Percentiles rank a stretch among this genome's conserved stretches.
Conservation (phyloP, 2,329 filamentous ascomycete genomes). For the Myrmaecium sp. region DNA sequence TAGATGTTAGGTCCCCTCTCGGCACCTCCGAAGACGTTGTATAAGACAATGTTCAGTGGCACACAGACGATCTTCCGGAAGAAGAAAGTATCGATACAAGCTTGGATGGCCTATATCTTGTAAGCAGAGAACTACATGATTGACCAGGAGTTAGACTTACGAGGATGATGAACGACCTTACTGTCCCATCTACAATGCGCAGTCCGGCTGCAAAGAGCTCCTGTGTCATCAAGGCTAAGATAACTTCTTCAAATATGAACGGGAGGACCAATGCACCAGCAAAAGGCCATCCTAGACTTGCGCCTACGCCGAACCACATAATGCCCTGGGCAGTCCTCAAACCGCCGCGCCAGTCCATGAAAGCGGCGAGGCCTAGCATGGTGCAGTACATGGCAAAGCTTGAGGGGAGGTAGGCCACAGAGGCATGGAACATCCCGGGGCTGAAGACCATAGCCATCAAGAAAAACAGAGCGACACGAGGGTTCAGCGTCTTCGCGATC, state of each 20-base stretch:
- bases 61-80: slow-evolving; percentile 66
- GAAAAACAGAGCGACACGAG: slow-evolving; percentile 73
- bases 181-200: slow-evolving; percentile 48
- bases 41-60: slow-evolving; percentile 82
- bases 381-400: slow-evolving; percentile 94
- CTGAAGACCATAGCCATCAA: slow-evolving; percentile 59
- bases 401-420: slow-evolving; percentile 72
- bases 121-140: not conserved
- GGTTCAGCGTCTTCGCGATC: slow-evolving; percentile 60
- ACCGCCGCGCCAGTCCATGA: slow-evolving; percentile 76
- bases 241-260: slow-evolving; percentile 60
- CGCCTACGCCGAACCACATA: slow-evolving; percentile 77
- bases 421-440: slow-evolving; percentile 87
- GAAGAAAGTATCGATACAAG: slow-evolving; percentile 63
- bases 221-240: slow-evolving; percentile 36
- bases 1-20: slow-evolving; percentile 78
- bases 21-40: slow-evolving; percentile 76
- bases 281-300: slow-evolving; percentile 88
- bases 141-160: slow-evolving; percentile 42
- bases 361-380: slow-evolving; percentile 72
- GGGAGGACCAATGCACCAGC: slow-evolving; percentile 66
- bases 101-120: slow-evolving; percentile 42
- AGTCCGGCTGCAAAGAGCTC: slow-evolving; percentile 41
- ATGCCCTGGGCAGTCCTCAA: slow-evolving; percentile 69
- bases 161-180: slow-evolving; percentile 50